Conservation (phyloP, 2,329 filamentous ascomycete species). For the Teratosphaeria pseudoeucalypti region DNA sequence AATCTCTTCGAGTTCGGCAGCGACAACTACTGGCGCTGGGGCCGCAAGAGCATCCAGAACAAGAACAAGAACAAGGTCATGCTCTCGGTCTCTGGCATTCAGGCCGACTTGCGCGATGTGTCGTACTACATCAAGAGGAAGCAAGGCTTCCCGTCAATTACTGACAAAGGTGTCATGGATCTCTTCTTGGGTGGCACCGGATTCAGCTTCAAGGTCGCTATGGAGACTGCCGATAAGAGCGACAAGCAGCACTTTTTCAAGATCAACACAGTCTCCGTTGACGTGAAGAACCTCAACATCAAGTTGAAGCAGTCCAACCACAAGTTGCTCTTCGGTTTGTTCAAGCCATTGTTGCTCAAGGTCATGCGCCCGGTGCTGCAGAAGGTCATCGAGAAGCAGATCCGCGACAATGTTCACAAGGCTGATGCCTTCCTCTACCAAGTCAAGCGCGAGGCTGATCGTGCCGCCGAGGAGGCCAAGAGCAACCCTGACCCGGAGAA, state of each 20-base stretch:
- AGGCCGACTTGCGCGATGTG: slow-evolving; percentile 81
- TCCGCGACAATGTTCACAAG: slow-evolving; percentile 71
- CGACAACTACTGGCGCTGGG: slow-evolving; percentile 93
- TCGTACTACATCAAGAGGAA: slow-evolving; percentile 94
- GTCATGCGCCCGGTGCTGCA: slow-evolving; percentile 74
- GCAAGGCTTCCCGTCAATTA: slow-evolving; percentile 79
- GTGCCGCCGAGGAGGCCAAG: slow-evolving; percentile 54
- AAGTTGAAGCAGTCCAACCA: slow-evolving; percentile 92
- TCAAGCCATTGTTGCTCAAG: slow-evolving; percentile 80
- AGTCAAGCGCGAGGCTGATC: slow-evolving; percentile 74
- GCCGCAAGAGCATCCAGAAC: slow-evolving; percentile 74
- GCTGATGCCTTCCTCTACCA: slow-evolving; percentile 63
- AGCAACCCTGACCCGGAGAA: slow-evolving; percentile 57
- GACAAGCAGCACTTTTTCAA: slow-evolving; percentile 86
- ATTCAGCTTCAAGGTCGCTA: slow-evolving; percentile 82
- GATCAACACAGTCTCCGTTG: slow-evolving; percentile 57
- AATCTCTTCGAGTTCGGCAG: slow-evolving; percentile 80
- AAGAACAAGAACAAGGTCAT: slow-evolving; percentile 77
- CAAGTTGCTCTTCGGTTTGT: slow-evolving; percentile 76
- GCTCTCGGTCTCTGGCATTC: slow-evolving; percentile 76
- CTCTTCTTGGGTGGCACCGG: slow-evolving; percentile 79
- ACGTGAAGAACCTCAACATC: slow-evolving; percentile 41
- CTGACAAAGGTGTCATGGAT: slow-evolving; percentile 79
- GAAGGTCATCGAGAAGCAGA: slow-evolving; percentile 79
- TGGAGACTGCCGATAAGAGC: slow-evolving; percentile 66